These are phyloP conservation scores for Entomortierella lignicola DNA, from an alignment of 192 early-diverging fungal genomes.

Conservation along the genomic window DNA sequence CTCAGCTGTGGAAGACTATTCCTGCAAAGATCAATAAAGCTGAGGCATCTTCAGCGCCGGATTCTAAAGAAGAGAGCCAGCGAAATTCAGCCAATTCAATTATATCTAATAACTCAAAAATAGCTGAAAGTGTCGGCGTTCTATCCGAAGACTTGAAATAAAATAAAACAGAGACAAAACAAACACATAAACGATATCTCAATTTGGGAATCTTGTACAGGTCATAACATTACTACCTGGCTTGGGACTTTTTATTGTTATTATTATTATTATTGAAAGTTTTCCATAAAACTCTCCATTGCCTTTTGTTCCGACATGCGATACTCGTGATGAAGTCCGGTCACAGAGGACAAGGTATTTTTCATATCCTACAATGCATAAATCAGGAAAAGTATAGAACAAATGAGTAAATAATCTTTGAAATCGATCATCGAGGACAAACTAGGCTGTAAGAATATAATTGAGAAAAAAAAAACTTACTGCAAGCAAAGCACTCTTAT, in stretches of 20 bases:
- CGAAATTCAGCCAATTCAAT: no score
- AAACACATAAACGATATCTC: neutral
- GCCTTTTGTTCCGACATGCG: slow-evolving; percentile 12
- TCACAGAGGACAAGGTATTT: slow-evolving; percentile 18
- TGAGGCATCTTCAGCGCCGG: neutral
- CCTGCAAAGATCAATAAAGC: slow-evolving; percentile 22
- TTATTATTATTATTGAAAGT: neutral
- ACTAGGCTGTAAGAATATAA: neutral
- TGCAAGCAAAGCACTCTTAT: slow-evolving; percentile 22
- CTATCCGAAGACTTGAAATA: no score
- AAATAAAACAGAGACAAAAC: no score
- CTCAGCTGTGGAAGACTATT: slow-evolving; percentile 46
- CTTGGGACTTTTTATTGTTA: no score
- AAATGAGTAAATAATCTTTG: neutral
- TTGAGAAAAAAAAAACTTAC: slow-evolving; percentile 9
- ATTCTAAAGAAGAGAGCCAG: neutral
- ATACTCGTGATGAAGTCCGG: slow-evolving; percentile 23
- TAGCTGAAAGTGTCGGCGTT: no score
- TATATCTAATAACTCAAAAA: no score
- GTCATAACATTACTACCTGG: no score
- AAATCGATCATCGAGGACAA: neutral
- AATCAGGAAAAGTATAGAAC: neutral
- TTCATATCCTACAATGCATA: slow-evolving; percentile 30
- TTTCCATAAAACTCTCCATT: neutral
- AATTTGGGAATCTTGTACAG: no score